These are phyloP conservation scores for Lyophyllum decastes DNA, from an alignment of 768 basidiomycete species.

Conservation along the genomic window DNA sequence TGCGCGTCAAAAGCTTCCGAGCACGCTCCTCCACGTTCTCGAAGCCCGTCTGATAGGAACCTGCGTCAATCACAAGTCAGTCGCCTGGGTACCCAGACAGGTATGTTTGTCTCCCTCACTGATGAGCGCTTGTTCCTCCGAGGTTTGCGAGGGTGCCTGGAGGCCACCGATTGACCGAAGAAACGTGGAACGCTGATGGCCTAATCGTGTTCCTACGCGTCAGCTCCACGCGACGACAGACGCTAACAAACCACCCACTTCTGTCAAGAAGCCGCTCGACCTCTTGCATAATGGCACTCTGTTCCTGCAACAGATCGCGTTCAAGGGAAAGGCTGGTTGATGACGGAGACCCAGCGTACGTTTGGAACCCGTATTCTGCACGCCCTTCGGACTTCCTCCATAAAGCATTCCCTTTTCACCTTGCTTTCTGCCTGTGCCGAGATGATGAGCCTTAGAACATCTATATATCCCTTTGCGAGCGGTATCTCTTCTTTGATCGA, in stretches of 20 bases:
- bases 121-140: conserved; percentile 9
- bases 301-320: not conserved
- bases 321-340: not conserved
- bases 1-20: conserved; percentile 16
- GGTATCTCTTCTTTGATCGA: conserved; percentile 20
- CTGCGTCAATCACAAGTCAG: conserved; percentile 1
- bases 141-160: not conserved
- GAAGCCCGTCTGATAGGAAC: not conserved
- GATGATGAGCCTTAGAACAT: conserved; percentile 18
- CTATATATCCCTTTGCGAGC: conserved; percentile 25
- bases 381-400: conserved; percentile 4
- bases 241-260: conserved; percentile 1
- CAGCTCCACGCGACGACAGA: not conserved
- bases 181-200: conserved; percentile 2
- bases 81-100: not conserved
- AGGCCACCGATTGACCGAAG: conserved; percentile 1
- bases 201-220: not conserved
- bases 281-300: not conserved
- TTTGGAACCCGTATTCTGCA: conserved; percentile 2
- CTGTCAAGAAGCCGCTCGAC: conserved; percentile 4
- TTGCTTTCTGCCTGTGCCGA: not conserved
- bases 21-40: conserved; percentile 10
- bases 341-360: not conserved
- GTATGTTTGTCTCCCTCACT: conserved; percentile 2
- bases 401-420: not conserved